These are phyloP conservation scores for Heterobasidion parviporum DNA, from an alignment of 1,284 basidiomycete genomes.

Conservation along the genomic window DNA sequence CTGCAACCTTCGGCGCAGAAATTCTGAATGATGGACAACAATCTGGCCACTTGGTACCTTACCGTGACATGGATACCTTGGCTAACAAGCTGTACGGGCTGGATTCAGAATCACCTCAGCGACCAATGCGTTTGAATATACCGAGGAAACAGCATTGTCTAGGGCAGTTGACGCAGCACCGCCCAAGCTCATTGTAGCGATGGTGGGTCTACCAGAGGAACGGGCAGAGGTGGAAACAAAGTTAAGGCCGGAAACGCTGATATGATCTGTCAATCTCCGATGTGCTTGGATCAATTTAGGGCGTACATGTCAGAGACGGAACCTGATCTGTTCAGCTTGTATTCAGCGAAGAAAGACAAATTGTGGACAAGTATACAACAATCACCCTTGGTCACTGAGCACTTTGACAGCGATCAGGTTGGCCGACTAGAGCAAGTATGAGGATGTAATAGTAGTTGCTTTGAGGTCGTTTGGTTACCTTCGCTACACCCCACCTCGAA, in stretches of 20 bases:
- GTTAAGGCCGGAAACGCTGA: constrained; percentile 41
- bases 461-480: constrained; percentile 16
- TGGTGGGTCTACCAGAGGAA: constrained; percentile 46
- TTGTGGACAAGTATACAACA: constrained; percentile 26
- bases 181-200: constrained; percentile 69
- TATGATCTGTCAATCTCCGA: neutral
- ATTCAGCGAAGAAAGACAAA: constrained; percentile 42
- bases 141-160: constrained; percentile 57
- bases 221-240: constrained; percentile 33
- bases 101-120: neutral
- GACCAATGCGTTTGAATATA: constrained; percentile 2
- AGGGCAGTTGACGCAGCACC: constrained; percentile 55
- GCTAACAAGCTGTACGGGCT: constrained; percentile 10
- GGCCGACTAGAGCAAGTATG: constrained; percentile 26
- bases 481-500: constrained; percentile 61
- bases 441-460: neutral
- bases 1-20: constrained; percentile 11
- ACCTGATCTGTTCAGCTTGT: constrained; percentile 35
- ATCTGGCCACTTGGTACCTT: neutral
- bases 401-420: constrained; percentile 71
- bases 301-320: constrained; percentile 15
- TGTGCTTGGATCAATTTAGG: neutral
- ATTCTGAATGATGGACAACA: too few relatives aligned
- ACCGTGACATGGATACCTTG: constrained; percentile 24
- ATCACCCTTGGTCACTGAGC: constrained; percentile 49